A percentile compares a stretch with the other conserved stretches of the same genome.
Evolutionary conservation across 2,329 filamentous ascomycete genomes (phyloP).

Genomic region (Trichophyton verrucosum): DNA sequence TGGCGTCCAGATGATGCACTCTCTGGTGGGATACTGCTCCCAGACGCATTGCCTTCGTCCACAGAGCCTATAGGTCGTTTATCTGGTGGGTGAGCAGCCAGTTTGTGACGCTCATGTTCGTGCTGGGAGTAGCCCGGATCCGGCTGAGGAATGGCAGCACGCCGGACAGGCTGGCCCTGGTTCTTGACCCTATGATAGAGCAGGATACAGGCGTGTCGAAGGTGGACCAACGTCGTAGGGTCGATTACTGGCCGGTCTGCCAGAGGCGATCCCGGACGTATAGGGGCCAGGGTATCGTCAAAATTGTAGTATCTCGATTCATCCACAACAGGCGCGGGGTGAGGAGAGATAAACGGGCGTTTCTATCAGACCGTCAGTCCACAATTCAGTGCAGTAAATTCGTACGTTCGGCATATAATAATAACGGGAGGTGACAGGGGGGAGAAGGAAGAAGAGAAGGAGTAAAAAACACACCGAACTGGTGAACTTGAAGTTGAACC

Average conservation of each 20-base stretch:
- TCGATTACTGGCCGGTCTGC: conserved; percentile 7
- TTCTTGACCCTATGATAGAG: neutral
- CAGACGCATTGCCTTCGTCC: neutral
- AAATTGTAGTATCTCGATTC: neutral
- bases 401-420: neutral
- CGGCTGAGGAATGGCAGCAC: neutral
- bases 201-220: conserved; percentile 7
- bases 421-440: neutral
- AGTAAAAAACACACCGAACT: neutral
- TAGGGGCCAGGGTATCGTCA: neutral
- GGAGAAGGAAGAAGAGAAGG: no score
- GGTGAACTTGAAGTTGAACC: conserved; percentile 3
- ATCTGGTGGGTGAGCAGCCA: neutral
- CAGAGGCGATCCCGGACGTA: conserved; percentile 2
- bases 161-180: neutral
- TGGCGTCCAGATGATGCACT: no score
- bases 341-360: neutral
- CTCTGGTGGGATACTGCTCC: neutral
- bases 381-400: neutral
- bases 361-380: neutral
- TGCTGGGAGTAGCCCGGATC: neutral
- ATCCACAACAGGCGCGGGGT: neutral
- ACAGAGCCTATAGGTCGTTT: neutral
- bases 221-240: conserved; percentile 7
- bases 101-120: neutral